Evolutionary conservation across 73 alveolate species (phyloP).

Genomic region (Halteria grandinella): DNA sequence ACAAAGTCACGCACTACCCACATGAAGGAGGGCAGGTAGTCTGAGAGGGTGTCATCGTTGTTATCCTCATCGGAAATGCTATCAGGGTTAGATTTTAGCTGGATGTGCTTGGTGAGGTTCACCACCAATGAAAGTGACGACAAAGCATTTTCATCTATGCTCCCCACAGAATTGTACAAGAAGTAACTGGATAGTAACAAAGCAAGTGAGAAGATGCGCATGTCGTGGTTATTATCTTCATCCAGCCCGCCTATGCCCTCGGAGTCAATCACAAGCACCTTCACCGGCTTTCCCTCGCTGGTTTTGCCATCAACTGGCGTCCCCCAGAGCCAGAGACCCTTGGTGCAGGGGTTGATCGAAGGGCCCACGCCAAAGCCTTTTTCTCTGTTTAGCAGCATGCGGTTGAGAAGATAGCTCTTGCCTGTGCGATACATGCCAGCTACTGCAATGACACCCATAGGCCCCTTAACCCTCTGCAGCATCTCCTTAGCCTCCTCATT

Average conservation of each 20-base stretch:
- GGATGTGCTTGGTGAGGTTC: conserved; percentile 90
- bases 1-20: conserved; percentile 99
- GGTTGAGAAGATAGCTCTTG: conserved; percentile 92
- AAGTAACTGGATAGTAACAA: conserved; percentile 86
- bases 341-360: conserved; percentile 89
- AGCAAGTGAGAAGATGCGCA: conserved; percentile 90
- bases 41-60: conserved; percentile 65
- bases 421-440: conserved; percentile 98
- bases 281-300: conserved; percentile 66
- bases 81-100: conserved; percentile 87
- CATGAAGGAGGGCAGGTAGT: conserved; percentile 94
- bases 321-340: conserved; percentile 99
- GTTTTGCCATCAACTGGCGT: conserved; percentile 87
- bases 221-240: conserved; percentile 91
- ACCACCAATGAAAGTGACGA: conserved; percentile 84
- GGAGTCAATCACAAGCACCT: conserved; percentile 81
- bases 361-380: conserved; percentile 76
- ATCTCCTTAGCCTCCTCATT: conserved; percentile 84
- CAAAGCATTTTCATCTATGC: conserved; percentile 95
- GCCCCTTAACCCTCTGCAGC: conserved; percentile 76
- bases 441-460: conserved; percentile 91
- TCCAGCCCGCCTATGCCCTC: conserved; percentile 94
- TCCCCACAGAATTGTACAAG: conserved; percentile 95
- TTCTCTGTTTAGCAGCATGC: conserved; percentile 88
- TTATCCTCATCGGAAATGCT: conserved; percentile 35